phyloP scores from a whole-genome alignment of 139 green algal genomes.

The Micractinium sp. region DNA sequence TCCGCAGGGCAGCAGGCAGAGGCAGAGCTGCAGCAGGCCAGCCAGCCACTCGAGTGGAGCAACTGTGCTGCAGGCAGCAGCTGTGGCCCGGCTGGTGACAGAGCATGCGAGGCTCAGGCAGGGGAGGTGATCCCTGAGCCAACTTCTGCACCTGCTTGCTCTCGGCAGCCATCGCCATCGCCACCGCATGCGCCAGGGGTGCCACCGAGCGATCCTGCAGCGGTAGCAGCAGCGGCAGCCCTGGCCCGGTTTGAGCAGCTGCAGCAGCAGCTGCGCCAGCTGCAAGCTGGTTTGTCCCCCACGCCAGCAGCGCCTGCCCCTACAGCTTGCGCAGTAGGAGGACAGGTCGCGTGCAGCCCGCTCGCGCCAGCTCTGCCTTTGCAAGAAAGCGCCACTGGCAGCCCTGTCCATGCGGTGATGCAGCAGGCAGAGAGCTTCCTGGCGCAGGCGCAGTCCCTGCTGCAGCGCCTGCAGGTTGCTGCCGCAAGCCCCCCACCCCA shows the following conservation, averaged over 20 bases:
- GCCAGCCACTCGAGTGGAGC: too few relatives aligned
- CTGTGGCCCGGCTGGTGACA: too few relatives aligned
- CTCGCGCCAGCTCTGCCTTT: neutral
- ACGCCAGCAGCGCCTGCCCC: neutral
- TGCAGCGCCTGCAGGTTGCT: slow-evolving; percentile 4
- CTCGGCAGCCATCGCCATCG: neutral
- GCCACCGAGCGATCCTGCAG: neutral
- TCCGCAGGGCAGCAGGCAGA: too few relatives aligned
- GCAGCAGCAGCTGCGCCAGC: slow-evolving; percentile 6
- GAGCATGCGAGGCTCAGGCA: too few relatives aligned
- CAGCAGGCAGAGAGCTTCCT: slow-evolving; percentile 18
- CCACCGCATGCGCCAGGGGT: neutral
- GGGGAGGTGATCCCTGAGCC: too few relatives aligned
- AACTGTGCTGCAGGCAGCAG: too few relatives aligned
- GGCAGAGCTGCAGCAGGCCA: too few relatives aligned
- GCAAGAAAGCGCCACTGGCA: neutral
- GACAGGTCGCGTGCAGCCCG: neutral
- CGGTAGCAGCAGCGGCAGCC: neutral
- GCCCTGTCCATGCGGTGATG: slow-evolving; percentile 5
- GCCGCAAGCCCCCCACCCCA: neutral
- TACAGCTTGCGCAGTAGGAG: neutral
- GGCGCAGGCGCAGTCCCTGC: neutral
- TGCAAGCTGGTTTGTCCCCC: neutral
- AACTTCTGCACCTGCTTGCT: too few relatives aligned
- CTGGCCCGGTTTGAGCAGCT: slow-evolving; percentile 23